Percentiles rank a stretch among this genome's conserved stretches.
Conservation (phyloP, 1,284 basidiomycete species). For the Leccinum discolor region DNA sequence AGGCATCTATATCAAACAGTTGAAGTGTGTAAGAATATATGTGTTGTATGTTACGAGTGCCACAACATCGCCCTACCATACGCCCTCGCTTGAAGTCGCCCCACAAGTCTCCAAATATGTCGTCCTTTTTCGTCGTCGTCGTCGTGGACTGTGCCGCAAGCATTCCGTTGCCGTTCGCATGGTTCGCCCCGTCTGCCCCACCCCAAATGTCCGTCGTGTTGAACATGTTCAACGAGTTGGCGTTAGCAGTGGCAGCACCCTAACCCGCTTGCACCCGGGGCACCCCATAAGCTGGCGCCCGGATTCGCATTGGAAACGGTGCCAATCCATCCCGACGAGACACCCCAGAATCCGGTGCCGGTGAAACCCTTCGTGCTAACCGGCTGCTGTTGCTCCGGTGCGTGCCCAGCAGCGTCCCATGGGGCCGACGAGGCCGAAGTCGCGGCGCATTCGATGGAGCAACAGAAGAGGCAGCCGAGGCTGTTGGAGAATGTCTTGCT, state of each 20-base stretch:
- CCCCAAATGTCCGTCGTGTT: slow-evolving; percentile 30
- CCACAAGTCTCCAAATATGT: too few species aligned
- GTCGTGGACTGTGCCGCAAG: too few species aligned
- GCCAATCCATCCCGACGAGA: slow-evolving; percentile 58
- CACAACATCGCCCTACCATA: not conserved
- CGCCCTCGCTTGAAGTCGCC: too few species aligned
- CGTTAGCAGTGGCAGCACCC: too few species aligned
- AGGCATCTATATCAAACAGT: not conserved
- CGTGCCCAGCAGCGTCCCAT: slow-evolving; percentile 12
- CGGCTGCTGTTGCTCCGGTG: slow-evolving; percentile 19
- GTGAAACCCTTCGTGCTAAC: slow-evolving; percentile 59
- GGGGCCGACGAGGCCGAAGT: slow-evolving; percentile 16
- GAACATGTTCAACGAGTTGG: too few species aligned
- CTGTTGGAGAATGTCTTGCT: slow-evolving; percentile 81
- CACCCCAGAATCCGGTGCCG: slow-evolving; percentile 65
- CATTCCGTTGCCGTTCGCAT: too few species aligned
- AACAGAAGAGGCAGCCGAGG: slow-evolving; percentile 9
- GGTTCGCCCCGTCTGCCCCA: not conserved
- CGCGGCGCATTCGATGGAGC: slow-evolving; percentile 17
- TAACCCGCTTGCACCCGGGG: slow-evolving; percentile 11
- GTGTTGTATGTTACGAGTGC: not conserved
- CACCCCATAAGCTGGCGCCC: slow-evolving; percentile 45
- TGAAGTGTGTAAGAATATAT: not conserved
- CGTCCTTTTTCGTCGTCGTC: too few species aligned
- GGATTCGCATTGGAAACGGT: slow-evolving; percentile 26